Evolutionary conservation across 345 rosid genomes (phyloP).

Genomic region (Ceriops zippeliana): DNA sequence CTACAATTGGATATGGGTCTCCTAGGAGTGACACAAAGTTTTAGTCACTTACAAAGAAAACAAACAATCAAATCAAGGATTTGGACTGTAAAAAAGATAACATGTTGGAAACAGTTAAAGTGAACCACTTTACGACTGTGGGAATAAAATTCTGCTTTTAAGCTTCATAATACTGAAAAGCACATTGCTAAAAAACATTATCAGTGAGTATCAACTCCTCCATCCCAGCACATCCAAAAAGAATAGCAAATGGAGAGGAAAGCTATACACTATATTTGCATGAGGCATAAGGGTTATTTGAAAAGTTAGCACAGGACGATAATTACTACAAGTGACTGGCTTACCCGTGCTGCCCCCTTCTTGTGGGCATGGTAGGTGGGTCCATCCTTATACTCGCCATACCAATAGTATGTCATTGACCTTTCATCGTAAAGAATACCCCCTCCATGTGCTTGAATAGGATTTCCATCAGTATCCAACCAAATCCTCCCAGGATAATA

Average conservation of each 20-base stretch:
- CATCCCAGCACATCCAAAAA: slow-evolving; percentile 5
- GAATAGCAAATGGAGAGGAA: neutral
- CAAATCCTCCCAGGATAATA: slow-evolving; percentile 75
- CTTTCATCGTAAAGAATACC: slow-evolving; percentile 59
- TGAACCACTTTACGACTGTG: too few species aligned
- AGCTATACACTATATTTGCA: neutral
- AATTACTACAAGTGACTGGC: slow-evolving; percentile 14
- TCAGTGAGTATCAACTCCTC: slow-evolving; percentile 10
- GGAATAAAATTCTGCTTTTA: neutral
- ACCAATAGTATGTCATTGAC: slow-evolving; percentile 74
- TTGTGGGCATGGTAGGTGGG: slow-evolving; percentile 76
- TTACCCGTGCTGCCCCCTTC: slow-evolving; percentile 83
- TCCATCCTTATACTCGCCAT: slow-evolving; percentile 93
- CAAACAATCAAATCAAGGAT: neutral
- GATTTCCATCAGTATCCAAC: slow-evolving; percentile 87
- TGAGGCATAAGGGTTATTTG: neutral
- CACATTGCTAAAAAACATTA: neutral
- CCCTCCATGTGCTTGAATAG: slow-evolving; percentile 98
- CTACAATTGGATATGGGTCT: neutral
- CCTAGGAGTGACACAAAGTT: neutral
- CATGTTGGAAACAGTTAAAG: too few species aligned
- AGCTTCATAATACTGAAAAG: neutral
- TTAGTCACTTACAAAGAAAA: neutral
- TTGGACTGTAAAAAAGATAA: neutral
- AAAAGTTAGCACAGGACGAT: neutral